phyloP scores from a whole-genome alignment of 2,329 filamentous ascomycete species.

The Aspergillus floridensis region DNA sequence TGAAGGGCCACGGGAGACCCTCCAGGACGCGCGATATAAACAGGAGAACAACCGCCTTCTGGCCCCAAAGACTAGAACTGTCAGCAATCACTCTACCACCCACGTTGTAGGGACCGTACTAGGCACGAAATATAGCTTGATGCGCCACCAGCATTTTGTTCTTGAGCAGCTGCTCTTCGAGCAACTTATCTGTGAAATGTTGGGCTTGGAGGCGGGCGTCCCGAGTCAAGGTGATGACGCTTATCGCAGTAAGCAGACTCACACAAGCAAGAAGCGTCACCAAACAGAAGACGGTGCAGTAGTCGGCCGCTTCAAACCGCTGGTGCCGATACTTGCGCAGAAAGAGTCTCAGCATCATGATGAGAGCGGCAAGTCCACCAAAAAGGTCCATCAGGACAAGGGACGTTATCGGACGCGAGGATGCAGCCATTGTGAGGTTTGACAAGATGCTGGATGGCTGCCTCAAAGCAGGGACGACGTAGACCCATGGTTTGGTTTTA shows the following conservation, averaged over 20 bases:
- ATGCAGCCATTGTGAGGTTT: conserved; percentile 1
- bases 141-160: conserved; percentile 6
- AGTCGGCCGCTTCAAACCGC: conserved; percentile 14
- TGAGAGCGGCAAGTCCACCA: conserved; percentile 5
- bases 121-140: conserved; percentile 8
- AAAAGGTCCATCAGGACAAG: conserved; percentile 9
- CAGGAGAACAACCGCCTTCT: conserved; percentile 12
- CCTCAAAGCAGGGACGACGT: background rate
- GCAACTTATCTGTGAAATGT: background rate
- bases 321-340: conserved; percentile 12
- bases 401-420: background rate
- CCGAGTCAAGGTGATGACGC: conserved; percentile 5
- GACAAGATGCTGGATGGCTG: background rate
- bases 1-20: conserved; percentile 11
- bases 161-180: conserved; percentile 4
- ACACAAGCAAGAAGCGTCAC: conserved; percentile 5
- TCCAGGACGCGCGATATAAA: conserved; percentile 11
- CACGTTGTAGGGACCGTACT: background rate
- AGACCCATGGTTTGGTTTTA: background rate
- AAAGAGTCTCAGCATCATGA: conserved; percentile 11
- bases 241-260: background rate
- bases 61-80: conserved; percentile 11
- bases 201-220: background rate
- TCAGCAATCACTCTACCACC: background rate
- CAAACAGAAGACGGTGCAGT: conserved; percentile 13